These are phyloP conservation scores for Arxiozyma heterogenica DNA, from an alignment of 1,139 yeast species.

Conservation along the genomic window DNA sequence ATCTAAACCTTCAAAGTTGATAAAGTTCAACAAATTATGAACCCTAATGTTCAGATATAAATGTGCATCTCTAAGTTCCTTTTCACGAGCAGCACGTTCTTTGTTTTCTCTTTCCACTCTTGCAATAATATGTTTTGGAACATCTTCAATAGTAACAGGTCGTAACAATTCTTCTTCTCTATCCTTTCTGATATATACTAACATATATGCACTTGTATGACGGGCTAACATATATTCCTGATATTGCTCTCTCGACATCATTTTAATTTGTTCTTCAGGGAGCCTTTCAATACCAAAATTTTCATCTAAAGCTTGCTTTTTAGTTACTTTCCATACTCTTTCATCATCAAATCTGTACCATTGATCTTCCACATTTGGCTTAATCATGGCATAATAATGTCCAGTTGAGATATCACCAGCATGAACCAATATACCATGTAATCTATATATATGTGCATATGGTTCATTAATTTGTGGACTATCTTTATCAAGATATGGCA, in stretches of 20 bases:
- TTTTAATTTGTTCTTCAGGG: conserved; percentile 39
- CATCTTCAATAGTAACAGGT: conserved; percentile 44
- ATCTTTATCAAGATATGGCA: conserved; percentile 66
- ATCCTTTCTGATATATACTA: conserved; percentile 75
- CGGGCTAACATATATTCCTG: conserved; percentile 59
- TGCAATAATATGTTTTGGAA: conserved; percentile 63
- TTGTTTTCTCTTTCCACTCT: conserved; percentile 55
- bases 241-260: conserved; percentile 49
- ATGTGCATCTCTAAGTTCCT: conserved; percentile 71
- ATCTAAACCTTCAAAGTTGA: conserved; percentile 65
- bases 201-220: conserved; percentile 93
- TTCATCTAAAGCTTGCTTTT: conserved; percentile 78
- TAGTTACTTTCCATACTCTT: conserved; percentile 78
- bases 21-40: conserved; percentile 44
- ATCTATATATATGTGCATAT: conserved; percentile 65
- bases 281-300: conserved; percentile 77
- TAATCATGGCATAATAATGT: conserved; percentile 89
- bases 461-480: conserved; percentile 35
- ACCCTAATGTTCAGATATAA: conserved; percentile 56
- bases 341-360: conserved; percentile 97
- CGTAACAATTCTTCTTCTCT: conserved; percentile 52
- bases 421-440: conserved; percentile 92
- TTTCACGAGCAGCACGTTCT: conserved; percentile 47
- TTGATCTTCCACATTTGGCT: conserved; percentile 57
- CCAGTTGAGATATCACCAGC: conserved; percentile 95